phyloP scores from a whole-genome alignment of 225 moss, liverwort and hornwort genomes.

The Bryum argenteum region DNA sequence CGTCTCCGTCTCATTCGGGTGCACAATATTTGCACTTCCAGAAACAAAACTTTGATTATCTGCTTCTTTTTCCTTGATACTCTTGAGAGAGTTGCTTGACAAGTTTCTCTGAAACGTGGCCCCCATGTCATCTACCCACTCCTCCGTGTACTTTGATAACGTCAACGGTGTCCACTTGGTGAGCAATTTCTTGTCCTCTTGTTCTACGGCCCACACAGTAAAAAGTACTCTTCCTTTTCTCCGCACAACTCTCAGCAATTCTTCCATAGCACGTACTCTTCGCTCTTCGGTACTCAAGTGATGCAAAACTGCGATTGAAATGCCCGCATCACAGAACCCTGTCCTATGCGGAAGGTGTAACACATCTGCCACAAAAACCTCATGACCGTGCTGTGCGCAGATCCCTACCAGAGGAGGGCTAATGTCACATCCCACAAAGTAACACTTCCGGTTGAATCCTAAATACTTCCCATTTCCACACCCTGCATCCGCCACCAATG shows the following conservation, averaged over 20 bases:
- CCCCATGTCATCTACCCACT: slow-evolving; percentile 70
- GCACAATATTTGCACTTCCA: slow-evolving; percentile 4
- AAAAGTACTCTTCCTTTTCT: slow-evolving; percentile 74
- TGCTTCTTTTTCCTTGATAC: slow-evolving; percentile 80
- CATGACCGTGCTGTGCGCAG: slow-evolving; percentile 82
- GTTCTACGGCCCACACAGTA: slow-evolving; percentile 97
- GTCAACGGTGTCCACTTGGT: slow-evolving; percentile 94
- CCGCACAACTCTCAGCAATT: slow-evolving; percentile 82
- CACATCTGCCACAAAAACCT: slow-evolving; percentile 86
- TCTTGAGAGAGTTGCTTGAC: slow-evolving; percentile 63
- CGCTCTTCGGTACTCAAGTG: slow-evolving; percentile 91
- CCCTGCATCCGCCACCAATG: slow-evolving; percentile 85
- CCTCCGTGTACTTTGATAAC: slow-evolving; percentile 67
- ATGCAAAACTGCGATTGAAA: slow-evolving; percentile 94
- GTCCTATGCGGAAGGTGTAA: slow-evolving; percentile 77
- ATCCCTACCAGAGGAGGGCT: slow-evolving; percentile 86
- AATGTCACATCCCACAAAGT: slow-evolving; percentile 91
- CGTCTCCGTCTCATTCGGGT: background rate
- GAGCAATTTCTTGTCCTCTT: slow-evolving; percentile 76
- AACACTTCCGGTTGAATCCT: slow-evolving; percentile 74
- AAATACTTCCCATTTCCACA: slow-evolving; percentile 99
- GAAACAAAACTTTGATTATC: slow-evolving; percentile 37
- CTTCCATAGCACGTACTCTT: slow-evolving; percentile 78
- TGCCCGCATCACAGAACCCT: slow-evolving; percentile 85
- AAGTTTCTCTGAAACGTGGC: slow-evolving; percentile 46